Evolutionary conservation across 2,329 filamentous ascomycete genomes (phyloP).

Genomic region (Colletotrichum endophyticum): DNA sequence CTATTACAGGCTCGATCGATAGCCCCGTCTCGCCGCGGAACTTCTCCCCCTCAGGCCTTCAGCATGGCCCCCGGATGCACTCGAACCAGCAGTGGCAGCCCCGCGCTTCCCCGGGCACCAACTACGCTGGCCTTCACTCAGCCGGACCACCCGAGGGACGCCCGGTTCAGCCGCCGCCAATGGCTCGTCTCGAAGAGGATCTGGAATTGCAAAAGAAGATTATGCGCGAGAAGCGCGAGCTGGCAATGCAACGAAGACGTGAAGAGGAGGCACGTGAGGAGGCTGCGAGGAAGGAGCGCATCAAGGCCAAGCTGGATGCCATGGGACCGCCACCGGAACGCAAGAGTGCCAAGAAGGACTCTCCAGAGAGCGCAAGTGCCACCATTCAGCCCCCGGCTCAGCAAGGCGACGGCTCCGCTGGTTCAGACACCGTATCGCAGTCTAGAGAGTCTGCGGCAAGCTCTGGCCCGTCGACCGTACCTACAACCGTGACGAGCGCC

Average conservation of each 20-base stretch:
- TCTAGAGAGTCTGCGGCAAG: not conserved
- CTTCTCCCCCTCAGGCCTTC: slow-evolving; percentile 40
- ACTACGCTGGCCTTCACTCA: slow-evolving; percentile 45
- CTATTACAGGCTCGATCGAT: slow-evolving; percentile 55
- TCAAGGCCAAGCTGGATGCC: slow-evolving; percentile 74
- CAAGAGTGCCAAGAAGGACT: slow-evolving; percentile 60
- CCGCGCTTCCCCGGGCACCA: slow-evolving; percentile 47
- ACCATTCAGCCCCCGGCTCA: slow-evolving; percentile 26
- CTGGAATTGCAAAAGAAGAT: slow-evolving; percentile 71
- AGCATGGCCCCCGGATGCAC: slow-evolving; percentile 31
- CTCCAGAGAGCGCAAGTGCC: slow-evolving; percentile 49
- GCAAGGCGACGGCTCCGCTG: slow-evolving; percentile 19
- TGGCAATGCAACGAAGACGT: slow-evolving; percentile 69
- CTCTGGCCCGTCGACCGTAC: not conserved
- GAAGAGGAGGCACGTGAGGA: slow-evolving; percentile 76
- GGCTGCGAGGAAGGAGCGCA: slow-evolving; percentile 72
- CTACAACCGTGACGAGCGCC: not conserved
- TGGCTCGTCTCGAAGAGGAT: slow-evolving; percentile 54
- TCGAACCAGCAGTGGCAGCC: slow-evolving; percentile 22
- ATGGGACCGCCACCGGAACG: slow-evolving; percentile 69
- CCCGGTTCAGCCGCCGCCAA: slow-evolving; percentile 32
- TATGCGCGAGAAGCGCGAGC: slow-evolving; percentile 74
- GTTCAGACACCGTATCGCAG: slow-evolving; percentile 4
- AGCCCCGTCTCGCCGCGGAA: slow-evolving; percentile 53
- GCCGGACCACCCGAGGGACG: slow-evolving; percentile 29